These are phyloP conservation scores for Grosmannia penicillata DNA, from an alignment of 2,329 filamentous ascomycete species.

Conservation along the genomic window DNA sequence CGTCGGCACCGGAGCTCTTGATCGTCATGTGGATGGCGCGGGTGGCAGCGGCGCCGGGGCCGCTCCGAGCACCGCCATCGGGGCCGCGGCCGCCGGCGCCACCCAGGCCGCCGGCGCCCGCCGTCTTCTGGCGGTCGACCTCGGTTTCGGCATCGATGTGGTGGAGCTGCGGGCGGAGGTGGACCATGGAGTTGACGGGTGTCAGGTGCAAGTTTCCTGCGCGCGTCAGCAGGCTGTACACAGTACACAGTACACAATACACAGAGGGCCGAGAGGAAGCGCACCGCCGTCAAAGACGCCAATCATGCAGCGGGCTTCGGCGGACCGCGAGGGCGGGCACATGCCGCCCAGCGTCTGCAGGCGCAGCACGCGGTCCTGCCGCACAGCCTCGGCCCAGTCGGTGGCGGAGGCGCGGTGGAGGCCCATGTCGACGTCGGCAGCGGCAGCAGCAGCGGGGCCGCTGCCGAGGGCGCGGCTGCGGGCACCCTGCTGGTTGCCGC, in stretches of 20 bases:
- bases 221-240: not conserved
- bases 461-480: conserved; percentile 18
- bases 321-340: conserved; percentile 39
- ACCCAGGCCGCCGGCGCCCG: conserved; percentile 19
- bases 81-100: conserved; percentile 16
- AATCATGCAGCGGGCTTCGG: conserved; percentile 74
- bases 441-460: not conserved
- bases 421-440: not conserved
- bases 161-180: conserved; percentile 82
- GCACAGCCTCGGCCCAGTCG: conserved; percentile 53
- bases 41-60: conserved; percentile 31
- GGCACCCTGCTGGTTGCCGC: conserved; percentile 22
- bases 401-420: conserved; percentile 22
- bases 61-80: conserved; percentile 18
- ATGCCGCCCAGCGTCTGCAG: conserved; percentile 71
- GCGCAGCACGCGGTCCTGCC: conserved; percentile 56
- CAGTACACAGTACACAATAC: not conserved
- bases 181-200: conserved; percentile 66
- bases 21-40: conserved; percentile 78
- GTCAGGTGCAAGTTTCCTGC: conserved; percentile 76
- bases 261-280: too few species aligned
- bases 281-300: conserved; percentile 75
- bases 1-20: conserved; percentile 56
- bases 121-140: conserved; percentile 33
- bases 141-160: conserved; percentile 79